Base-by-base conservation (phyloP, 495 filamentous ascomycete genomes). In the Cladorrhinum samala region DNA sequence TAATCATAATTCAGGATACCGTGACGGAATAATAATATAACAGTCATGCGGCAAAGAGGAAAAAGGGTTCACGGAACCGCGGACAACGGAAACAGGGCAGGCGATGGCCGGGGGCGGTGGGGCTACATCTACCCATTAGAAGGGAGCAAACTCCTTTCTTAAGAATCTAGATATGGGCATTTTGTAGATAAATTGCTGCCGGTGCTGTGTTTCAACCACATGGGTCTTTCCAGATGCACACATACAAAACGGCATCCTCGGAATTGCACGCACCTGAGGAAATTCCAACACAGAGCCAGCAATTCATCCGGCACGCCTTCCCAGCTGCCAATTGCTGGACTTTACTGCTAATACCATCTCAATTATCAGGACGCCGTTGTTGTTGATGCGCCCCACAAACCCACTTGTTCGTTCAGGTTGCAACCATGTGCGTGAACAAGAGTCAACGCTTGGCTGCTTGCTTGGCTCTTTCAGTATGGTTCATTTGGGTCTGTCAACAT, bases 81-180 rank as follows among this genome's bases (percentile, higher is more conserved):
- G 46, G 51, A 46, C 48, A 20, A 37, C 23, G 36, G 33, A 24
- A 33, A 30, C 27, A 50, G 46, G 39, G 20, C 41, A 8, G 20
- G 42, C 1, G 23, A 20, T 20, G 45, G 45, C 21, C 21, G 43
- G 23, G n/a, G 30, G 27, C 24, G 45, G 21, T 20, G 30, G 45
- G 61, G 49, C 64, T 68, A 67, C 66, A 68, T 57, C 51, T 48
- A 67, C 66, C 66, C 66, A 68, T 68, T 33, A 57, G 64, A 56
- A 63, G 54, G 63, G 64, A 68, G 66, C 63, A 67, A 68, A 68
- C 66, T 68, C 64, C 66, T 63, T 68, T 60, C 62, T 53, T 42
- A 61, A n/a, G 53, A 59, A 50, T 49, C 62, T 55, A 57, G 57
- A 65, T 56, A 68, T 68, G 65, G 66, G 66, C 57, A 58, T 55